Evolutionary conservation across 2,329 filamentous ascomycete species (phyloP), one percentile per base, ranked within the genome.

Genomic region (Samsoniella hepiali): DNA sequence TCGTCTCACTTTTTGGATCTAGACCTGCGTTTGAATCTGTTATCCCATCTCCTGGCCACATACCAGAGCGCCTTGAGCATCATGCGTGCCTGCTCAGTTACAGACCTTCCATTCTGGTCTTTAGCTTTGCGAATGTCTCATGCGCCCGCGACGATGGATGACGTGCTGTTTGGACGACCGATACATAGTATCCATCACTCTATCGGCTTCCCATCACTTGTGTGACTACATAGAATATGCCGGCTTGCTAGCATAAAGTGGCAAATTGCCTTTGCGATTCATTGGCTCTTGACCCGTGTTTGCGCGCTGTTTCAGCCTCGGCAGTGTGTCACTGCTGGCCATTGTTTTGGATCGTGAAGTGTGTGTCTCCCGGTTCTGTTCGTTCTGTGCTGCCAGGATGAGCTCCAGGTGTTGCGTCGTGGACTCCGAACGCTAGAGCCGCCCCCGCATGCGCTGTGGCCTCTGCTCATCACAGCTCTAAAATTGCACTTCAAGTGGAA

Each of bases 251-350:
- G 40, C n/a, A 22, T 36, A 47, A 32, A 17, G 56, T 29, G 40
- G 38, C 17, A 34, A 58, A 27, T 17, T 11, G 5, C 5, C 13
- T 3, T 27, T 38, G 11, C 27, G 55, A 45, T 45, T 38, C n/a
- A 49, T 58, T 34, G 31, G n/a, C 34, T 31, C 27, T 47, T 40
- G 5, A 17, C 22, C 15, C 34, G 32, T 40, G 56, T 58, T 58
- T 58, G 44, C 29, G 34, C 22, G 34, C 15, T n/a, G 56, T 58
- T 58, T 58, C 56, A 58, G 56, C 56, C 56, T 38, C 22, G 22
- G 32, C 44, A 29, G 32, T 38, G 29, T 45, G 40, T 47, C 17
- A 40, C 40, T n/a, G 36, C 40, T 40, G 51, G 11, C 13, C 47
- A 34, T 32, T 27, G 27, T 55, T 17, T 27, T 55, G 17, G n/a